Evolutionary conservation across 2,329 filamentous ascomycete genomes (phyloP).

Genomic region (Fusarium falciforme): DNA sequence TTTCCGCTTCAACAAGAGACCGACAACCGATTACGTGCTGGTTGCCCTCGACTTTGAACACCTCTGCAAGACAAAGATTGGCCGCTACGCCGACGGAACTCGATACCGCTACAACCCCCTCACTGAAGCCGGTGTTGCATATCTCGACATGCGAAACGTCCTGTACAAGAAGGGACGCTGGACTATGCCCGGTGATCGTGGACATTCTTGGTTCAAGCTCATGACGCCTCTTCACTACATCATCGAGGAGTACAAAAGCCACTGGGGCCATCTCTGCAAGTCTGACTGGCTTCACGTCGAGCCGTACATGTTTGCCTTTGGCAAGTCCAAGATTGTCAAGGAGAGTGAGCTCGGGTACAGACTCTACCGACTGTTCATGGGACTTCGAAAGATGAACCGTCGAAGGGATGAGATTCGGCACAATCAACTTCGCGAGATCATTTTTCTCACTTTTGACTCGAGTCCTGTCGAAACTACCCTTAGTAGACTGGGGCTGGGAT

Average conservation of each 20-base stretch:
- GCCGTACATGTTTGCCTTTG: constrained; percentile 29
- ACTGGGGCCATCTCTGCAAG: constrained; percentile 15
- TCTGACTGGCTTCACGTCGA: constrained; percentile 2
- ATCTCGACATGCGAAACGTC: constrained; percentile 26
- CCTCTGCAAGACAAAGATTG: constrained; percentile 10
- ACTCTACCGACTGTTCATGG: neutral
- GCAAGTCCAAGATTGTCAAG: constrained; percentile 14
- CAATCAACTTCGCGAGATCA: constrained; percentile 7
- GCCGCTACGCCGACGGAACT: neutral
- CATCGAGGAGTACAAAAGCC: constrained; percentile 15
- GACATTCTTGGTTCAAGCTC: constrained; percentile 28
- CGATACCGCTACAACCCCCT: constrained; percentile 9
- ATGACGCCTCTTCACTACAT: constrained; percentile 28
- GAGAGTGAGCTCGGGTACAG: neutral
- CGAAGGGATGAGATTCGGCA: constrained; percentile 2
- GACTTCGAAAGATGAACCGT: constrained; percentile 15
- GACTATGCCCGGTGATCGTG: constrained; percentile 16
- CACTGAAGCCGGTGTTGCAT: constrained; percentile 15
- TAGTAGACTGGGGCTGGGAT: constrained; percentile 4
- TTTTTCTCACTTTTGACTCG: constrained; percentile 22
- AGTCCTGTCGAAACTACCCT: neutral
- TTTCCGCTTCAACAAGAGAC: neutral
- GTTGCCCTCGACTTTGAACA: constrained; percentile 19
- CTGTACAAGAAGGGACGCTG: neutral
- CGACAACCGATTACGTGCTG: constrained; percentile 12